Evolutionary conservation across 345 rosid species (phyloP).

Genomic region (Aurinia saxatilis): DNA sequence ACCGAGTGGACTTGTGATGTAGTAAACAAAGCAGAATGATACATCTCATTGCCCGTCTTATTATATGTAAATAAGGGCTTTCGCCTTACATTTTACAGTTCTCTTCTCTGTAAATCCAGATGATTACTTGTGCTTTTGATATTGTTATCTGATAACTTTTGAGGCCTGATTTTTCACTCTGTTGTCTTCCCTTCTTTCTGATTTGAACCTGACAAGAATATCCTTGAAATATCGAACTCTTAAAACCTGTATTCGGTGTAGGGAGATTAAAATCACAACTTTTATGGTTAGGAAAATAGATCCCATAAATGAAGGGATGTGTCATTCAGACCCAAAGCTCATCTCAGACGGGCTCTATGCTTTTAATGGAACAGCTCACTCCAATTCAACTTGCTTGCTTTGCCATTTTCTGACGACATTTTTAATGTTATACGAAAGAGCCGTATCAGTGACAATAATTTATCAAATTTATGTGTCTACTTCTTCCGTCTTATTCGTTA

Average conservation of each 20-base stretch:
- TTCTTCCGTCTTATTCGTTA: background rate
- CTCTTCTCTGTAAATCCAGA: conserved; percentile 16
- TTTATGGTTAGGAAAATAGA: background rate
- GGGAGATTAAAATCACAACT: background rate
- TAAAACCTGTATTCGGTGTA: background rate
- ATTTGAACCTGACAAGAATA: background rate
- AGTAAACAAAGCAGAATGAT: background rate
- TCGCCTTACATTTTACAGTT: conserved; percentile 2
- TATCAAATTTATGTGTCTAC: background rate
- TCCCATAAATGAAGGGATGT: conserved; percentile 6
- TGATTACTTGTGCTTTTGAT: background rate
- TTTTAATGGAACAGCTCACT: conserved; percentile 18
- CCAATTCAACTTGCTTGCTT: conserved; percentile 2
- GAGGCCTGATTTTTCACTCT: background rate
- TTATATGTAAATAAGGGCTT: conserved; percentile 18
- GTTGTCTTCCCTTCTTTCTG: background rate
- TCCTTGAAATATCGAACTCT: background rate
- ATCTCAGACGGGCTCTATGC: background rate
- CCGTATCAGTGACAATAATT: background rate
- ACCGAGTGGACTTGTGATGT: conserved; percentile 35
- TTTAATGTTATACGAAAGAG: conserved; percentile 8
- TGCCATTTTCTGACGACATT: background rate
- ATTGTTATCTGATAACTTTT: too few relatives aligned
- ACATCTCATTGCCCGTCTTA: background rate
- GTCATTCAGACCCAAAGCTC: conserved; percentile 9